Percentiles rank a stretch among this genome's conserved stretches.
These are phyloP conservation scores for Chaetothyriales sp. DNA, from an alignment of 2,329 filamentous ascomycete species.

Conservation along the genomic window DNA sequence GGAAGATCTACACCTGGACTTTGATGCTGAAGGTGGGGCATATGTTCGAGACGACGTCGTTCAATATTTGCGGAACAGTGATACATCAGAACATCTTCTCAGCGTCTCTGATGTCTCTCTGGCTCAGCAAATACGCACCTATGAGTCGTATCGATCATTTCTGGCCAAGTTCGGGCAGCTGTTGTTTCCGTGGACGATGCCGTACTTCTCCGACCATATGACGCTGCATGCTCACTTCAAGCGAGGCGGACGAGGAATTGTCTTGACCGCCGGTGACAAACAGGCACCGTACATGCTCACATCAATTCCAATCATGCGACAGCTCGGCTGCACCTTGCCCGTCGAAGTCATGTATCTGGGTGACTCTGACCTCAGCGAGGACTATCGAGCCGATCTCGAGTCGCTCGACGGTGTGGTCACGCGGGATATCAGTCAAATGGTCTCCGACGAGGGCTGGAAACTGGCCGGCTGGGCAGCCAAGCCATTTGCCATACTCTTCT, in stretches of 20 bases:
- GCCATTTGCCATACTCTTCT: slow-evolving; percentile 33
- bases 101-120: slow-evolving; percentile 14
- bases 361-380: slow-evolving; percentile 30
- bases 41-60: slow-evolving; percentile 29
- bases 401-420: slow-evolving; percentile 30
- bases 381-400: slow-evolving; percentile 29
- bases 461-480: slow-evolving; percentile 34
- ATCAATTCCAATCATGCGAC: slow-evolving; percentile 22
- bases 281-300: slow-evolving; percentile 31
- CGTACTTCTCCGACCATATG: slow-evolving; percentile 33
- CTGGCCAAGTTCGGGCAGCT: slow-evolving; percentile 25
- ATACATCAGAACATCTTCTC: slow-evolving; percentile 1
- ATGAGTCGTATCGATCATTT: slow-evolving; percentile 29
- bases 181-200: slow-evolving; percentile 23
- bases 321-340: slow-evolving; percentile 16
- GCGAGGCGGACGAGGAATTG: slow-evolving; percentile 29
- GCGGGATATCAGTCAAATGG: slow-evolving; percentile 31
- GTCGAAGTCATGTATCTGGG: slow-evolving; percentile 24
- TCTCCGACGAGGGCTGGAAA: slow-evolving; percentile 31
- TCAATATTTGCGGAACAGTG: slow-evolving; percentile 21
- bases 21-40: slow-evolving; percentile 21
- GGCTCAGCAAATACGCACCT: slow-evolving; percentile 25
- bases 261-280: slow-evolving; percentile 31
- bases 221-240: slow-evolving; percentile 29
- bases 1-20: slow-evolving; percentile 20